Base-by-base conservation (phyloP, 1,139 yeast genomes). In the Kurtzmaniella quercitrusa region DNA sequence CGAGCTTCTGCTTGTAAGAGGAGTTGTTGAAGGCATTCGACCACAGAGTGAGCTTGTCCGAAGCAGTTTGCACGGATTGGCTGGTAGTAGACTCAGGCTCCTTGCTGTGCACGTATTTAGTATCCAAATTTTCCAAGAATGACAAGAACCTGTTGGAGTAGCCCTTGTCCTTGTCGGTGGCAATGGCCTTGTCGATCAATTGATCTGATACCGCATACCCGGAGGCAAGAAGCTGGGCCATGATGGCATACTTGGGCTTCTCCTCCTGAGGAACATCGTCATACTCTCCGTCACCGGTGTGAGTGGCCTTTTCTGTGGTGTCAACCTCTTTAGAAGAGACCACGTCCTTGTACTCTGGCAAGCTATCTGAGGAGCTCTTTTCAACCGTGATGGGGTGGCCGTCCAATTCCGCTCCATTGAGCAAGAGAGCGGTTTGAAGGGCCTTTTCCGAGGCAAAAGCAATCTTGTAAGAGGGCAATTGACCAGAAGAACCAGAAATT, bases 361-460 rank as follows among this genome's bases (percentile, higher is more conserved):
- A 43, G 44, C 36, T 17, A 17, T 36, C 44, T 44, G 48, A 58
- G 44, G 45, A 12, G n/a, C 16, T 51, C 51, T 73, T 73, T 39
- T 66, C 68, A 34, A 84, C 84, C 39, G 61, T 58, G 40, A 84
- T 79, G 25, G 73, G 66, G 44, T 65, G 60, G 10, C 85, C 84
- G 41, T 79, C 86, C 43, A 85, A 73, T 59, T 83, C 89, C 3
- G 93, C 90, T 42, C 86, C 91, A 51, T 83, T 79, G 46, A 86
- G 68, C 46, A 86, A 68, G 24, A 84, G 60, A 0, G 95, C 94
- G n/a, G 93, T 85, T 38, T 79, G 72, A 44, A 83, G 75, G 2
- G 94, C 95, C 50, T 78, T 75, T 10, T 76, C 67, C 49, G 73
- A 74, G 44, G 70, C 79, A 60, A 85, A 86, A 40, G 60, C 67